These are phyloP conservation scores for Singerocomus inundabilis DNA, from an alignment of 1,284 basidiomycete species.

Conservation along the genomic window DNA sequence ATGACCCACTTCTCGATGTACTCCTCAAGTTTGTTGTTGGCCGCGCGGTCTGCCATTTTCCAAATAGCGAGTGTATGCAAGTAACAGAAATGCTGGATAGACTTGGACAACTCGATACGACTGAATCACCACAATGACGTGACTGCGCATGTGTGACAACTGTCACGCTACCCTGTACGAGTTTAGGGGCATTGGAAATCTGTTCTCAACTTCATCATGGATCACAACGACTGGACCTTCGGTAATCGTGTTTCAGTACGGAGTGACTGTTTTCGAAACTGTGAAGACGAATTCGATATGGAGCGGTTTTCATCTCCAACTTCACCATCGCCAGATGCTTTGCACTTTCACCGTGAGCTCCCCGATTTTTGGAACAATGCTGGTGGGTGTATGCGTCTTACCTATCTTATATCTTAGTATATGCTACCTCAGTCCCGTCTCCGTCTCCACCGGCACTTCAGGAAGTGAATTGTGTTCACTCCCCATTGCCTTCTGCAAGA, in stretches of 20 bases:
- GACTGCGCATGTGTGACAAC: constrained; percentile 26
- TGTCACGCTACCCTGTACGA: constrained; percentile 10
- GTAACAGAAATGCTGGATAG: not conserved
- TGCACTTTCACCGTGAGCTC: constrained; percentile 3
- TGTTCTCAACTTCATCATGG: constrained; percentile 15
- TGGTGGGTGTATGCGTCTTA: constrained; percentile 50
- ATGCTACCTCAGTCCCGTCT: constrained; percentile 34
- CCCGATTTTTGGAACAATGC: constrained; percentile 32
- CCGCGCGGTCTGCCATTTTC: constrained; percentile 31
- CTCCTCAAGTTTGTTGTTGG: constrained; percentile 55
- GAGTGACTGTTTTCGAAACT: not conserved
- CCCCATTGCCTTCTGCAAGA: constrained; percentile 9
- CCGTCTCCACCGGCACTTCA: constrained; percentile 38
- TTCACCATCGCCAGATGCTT: constrained; percentile 3
- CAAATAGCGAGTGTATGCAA: constrained; percentile 13
- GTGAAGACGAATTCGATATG: not conserved
- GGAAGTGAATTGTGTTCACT: constrained; percentile 2
- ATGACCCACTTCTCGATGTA: constrained; percentile 62
- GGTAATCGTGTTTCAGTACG: not conserved
- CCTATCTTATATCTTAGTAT: not conserved
- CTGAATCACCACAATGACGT: constrained; percentile 19
- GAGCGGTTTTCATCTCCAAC: constrained; percentile 10
- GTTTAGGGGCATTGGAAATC: constrained; percentile 1
- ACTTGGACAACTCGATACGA: constrained; percentile 3
- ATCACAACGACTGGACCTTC: constrained; percentile 6